A percentile compares a stretch with the other conserved stretches of the same genome.
phyloP scores from a whole-genome alignment of 2,329 filamentous ascomycete species.

The Corniculantispora saksenae region DNA sequence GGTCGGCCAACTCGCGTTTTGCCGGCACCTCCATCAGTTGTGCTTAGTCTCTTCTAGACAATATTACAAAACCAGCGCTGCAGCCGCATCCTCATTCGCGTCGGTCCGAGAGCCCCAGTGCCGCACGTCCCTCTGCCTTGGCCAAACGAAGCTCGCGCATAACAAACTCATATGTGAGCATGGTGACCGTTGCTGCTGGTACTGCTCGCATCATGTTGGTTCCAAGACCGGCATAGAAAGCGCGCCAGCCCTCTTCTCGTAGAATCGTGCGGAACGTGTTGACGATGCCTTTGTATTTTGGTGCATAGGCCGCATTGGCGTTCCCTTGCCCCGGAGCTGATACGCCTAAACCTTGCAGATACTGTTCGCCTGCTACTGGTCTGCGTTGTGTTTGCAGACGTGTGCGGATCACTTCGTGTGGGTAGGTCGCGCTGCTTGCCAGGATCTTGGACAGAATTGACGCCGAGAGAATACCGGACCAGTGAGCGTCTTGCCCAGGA shows the following conservation, averaged over 20 bases:
- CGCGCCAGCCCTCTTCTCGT: constrained; percentile 88
- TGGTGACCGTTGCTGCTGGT: constrained; percentile 92
- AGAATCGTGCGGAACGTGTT: constrained; percentile 84
- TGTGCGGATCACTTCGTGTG: constrained; percentile 93
- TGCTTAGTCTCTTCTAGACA: background rate
- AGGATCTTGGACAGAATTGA: constrained; percentile 93
- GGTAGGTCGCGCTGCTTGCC: constrained; percentile 93
- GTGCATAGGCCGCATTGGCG: constrained; percentile 36
- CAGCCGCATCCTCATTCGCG: background rate
- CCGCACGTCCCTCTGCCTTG: constrained; percentile 41
- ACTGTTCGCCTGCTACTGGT: constrained; percentile 57
- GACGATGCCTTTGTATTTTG: constrained; percentile 75
- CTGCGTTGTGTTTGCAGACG: constrained; percentile 90
- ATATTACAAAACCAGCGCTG: background rate
- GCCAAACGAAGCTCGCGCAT: constrained; percentile 54
- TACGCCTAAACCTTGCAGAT: constrained; percentile 52
- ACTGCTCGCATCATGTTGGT: constrained; percentile 97
- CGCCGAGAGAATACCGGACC: constrained; percentile 80
- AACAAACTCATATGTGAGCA: constrained; percentile 90
- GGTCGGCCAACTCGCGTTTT: background rate
- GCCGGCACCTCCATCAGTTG: background rate
- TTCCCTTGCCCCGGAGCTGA: constrained; percentile 38
- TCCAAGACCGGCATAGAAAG: constrained; percentile 95
- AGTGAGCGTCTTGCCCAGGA: constrained; percentile 59
- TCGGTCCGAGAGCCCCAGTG: constrained; percentile 23